Conservation (phyloP, 2,329 filamentous ascomycete species). For the Diaporthe longicolla region DNA sequence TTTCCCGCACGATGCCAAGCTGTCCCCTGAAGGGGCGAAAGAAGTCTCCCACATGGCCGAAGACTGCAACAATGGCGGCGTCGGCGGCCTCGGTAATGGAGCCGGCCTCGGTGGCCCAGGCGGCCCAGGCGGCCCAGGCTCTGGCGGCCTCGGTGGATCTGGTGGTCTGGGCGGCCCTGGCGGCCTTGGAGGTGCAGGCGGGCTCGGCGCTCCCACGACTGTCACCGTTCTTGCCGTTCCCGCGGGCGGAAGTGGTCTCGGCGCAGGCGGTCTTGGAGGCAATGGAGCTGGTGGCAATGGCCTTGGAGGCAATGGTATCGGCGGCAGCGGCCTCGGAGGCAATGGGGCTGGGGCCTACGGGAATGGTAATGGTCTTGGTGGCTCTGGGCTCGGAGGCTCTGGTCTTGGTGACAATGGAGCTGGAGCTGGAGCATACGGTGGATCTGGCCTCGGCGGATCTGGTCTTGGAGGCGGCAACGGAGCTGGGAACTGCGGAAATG, state of each 20-base stretch:
- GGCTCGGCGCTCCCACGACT: constrained; percentile 28
- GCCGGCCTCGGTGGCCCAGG: constrained; percentile 8
- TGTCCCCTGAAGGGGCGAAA: constrained; percentile 27
- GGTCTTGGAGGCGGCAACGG: constrained; percentile 6
- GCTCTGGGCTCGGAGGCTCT: constrained; percentile 2
- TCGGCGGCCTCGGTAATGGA: constrained; percentile 38
- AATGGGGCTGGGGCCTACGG: neutral
- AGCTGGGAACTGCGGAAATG: neutral
- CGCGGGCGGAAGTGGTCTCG: constrained; percentile 33
- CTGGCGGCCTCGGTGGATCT: constrained; percentile 3
- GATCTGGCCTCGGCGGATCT: neutral
- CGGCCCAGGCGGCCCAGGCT: neutral
- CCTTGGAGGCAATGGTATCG: neutral
- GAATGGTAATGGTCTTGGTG: constrained; percentile 1
- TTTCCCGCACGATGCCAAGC: constrained; percentile 21
- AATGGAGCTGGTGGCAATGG: constrained; percentile 16
- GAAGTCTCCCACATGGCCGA: constrained; percentile 25
- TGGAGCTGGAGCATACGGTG: constrained; percentile 7
- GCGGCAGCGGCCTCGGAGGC: neutral
- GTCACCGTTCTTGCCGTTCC: constrained; percentile 40
- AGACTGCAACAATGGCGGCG: constrained; percentile 33
- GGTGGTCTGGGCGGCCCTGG: constrained; percentile 36
- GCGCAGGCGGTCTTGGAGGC: constrained; percentile 22
- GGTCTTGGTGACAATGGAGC: constrained; percentile 1
- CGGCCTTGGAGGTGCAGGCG: neutral